Evolutionary conservation across 306 rosid species (phyloP), one percentile per base, ranked within the genome.

Genomic region (Quercus ilex): DNA sequence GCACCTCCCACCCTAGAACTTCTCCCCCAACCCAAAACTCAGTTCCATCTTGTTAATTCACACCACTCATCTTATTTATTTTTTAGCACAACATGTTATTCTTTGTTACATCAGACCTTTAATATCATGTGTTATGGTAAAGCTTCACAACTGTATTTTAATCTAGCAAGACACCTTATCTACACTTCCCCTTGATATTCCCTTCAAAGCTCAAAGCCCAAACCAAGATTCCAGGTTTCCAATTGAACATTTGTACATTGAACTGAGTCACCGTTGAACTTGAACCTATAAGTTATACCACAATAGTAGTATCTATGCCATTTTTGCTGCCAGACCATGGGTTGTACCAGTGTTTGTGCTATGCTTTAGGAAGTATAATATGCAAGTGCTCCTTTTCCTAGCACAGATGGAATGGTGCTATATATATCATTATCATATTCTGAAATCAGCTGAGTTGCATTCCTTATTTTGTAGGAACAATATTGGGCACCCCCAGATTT

Each of bases 401-500:
- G 62, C 15, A 38, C 12, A 38, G 79, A 78, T 75, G 81, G 53
- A 18, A 35, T 52, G 79, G 67, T 55, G 31, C 31, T 74, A 18
- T 20, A 55, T 62, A 23, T 77, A 20, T 55, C 17, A 18, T 43
- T 51, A 56, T 21, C 71, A 41, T 68, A 59, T 53, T 77, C 60
- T 71, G 26, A 77, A 41, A 15, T 80, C 46, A 33, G 78, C 76
- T 86, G 77, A 79, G 67, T 74, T 80, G 75, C 77, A 41, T 68
- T 38, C 51, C 72, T 86, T 74, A 46, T 75, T 81, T 28, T 81
- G 74, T 63, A 93, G 99, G 99, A 91, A 71, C 92, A 95, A 85
- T 95, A 91, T 75, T 87, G 97, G 90, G 88, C 97, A 71, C 97
- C 95, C 26, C 79, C 94, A 25, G 97, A 90, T 84, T 91, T 95